phyloP scores from a whole-genome alignment of 805 yeast genomes.

The Spathaspora passalidarum region DNA sequence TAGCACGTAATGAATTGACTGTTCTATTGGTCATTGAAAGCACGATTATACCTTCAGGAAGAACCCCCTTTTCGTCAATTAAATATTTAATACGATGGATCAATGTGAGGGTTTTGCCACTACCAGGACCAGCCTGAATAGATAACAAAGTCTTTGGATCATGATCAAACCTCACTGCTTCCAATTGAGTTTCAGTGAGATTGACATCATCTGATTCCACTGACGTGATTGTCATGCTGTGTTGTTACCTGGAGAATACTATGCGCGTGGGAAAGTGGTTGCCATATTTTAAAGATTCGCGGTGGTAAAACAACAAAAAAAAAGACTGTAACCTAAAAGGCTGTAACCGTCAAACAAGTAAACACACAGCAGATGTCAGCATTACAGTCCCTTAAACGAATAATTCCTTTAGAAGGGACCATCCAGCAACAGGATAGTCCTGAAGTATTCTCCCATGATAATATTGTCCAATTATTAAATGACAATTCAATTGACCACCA shows the following conservation, averaged over 20 bases:
- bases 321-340: not conserved
- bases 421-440: not conserved
- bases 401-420: not conserved
- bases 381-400: slow-evolving; percentile 1
- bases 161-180: slow-evolving; percentile 43
- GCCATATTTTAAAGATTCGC: too few species aligned
- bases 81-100: slow-evolving; percentile 51
- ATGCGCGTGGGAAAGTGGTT: too few species aligned
- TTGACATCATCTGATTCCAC: not conserved
- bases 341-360: too few species aligned
- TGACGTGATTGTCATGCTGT: not conserved
- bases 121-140: slow-evolving; percentile 69
- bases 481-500: not conserved
- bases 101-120: slow-evolving; percentile 67
- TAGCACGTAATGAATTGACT: slow-evolving; percentile 44
- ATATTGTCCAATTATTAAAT: not conserved
- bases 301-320: not conserved
- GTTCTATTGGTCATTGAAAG: slow-evolving; percentile 70
- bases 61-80: slow-evolving; percentile 30
- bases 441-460: not conserved
- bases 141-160: slow-evolving; percentile 41
- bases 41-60: slow-evolving; percentile 56
- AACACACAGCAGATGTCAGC: slow-evolving; percentile 2
- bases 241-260: too few species aligned
- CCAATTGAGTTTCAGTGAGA: slow-evolving; percentile 43